These are phyloP conservation scores for Penicillium sp. DNA, from an alignment of 2,329 filamentous ascomycete genomes.

Conservation along the genomic window DNA sequence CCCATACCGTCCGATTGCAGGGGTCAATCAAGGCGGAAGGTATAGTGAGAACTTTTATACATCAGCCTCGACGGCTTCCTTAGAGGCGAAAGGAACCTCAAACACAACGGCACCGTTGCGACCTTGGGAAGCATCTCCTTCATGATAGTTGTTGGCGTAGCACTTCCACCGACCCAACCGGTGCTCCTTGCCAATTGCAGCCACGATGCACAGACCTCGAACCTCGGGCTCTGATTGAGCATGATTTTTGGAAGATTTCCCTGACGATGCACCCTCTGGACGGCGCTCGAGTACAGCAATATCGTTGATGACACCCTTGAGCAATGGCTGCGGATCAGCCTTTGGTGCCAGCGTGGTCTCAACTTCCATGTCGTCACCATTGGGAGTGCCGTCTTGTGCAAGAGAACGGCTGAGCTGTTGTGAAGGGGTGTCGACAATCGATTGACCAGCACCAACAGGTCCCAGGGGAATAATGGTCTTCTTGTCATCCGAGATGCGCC, in stretches of 20 bases:
- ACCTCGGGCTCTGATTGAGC: slow-evolving; percentile 43
- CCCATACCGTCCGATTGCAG: not conserved
- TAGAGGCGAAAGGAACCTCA: slow-evolving; percentile 61
- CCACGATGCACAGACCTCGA: slow-evolving; percentile 73
- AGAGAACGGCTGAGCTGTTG: slow-evolving; percentile 36
- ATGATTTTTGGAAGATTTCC: slow-evolving; percentile 21
- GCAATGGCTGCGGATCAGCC: slow-evolving; percentile 34
- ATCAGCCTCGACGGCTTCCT: slow-evolving; percentile 16
- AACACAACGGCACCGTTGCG: slow-evolving; percentile 87
- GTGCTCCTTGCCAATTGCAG: slow-evolving; percentile 83
- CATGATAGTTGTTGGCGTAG: slow-evolving; percentile 38
- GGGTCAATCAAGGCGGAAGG: not conserved
- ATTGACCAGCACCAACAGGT: slow-evolving; percentile 51
- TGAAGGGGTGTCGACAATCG: slow-evolving; percentile 28
- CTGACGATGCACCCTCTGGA: slow-evolving; percentile 27
- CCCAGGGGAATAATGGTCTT: slow-evolving; percentile 71
- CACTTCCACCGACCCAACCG: slow-evolving; percentile 77
- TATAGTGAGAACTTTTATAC: slow-evolving; percentile 17
- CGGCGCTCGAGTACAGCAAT: slow-evolving; percentile 84
- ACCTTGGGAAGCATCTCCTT: slow-evolving; percentile 45
- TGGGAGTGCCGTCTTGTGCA: slow-evolving; percentile 28
- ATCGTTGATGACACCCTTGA: slow-evolving; percentile 82
- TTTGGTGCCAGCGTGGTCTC: slow-evolving; percentile 20
- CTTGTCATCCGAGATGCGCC: slow-evolving; percentile 82
- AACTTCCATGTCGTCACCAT: slow-evolving; percentile 25